These are phyloP conservation scores for Vigna mungo DNA, from an alignment of 306 rosid genomes.

Conservation along the genomic window DNA sequence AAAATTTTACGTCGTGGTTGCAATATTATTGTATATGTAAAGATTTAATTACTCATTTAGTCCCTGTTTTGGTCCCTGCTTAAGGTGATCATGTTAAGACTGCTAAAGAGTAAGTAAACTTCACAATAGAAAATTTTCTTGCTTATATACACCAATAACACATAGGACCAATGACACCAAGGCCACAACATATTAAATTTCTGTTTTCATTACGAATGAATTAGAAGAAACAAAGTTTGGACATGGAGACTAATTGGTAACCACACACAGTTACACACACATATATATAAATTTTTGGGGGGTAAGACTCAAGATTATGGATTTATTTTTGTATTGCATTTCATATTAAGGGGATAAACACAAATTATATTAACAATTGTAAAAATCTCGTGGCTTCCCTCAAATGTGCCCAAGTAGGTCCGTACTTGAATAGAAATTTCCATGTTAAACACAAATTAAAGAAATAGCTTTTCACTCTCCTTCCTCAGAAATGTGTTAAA, in stretches of 20 bases:
- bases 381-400: neutral
- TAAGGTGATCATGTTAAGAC: neutral
- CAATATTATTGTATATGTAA: neutral
- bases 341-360: neutral
- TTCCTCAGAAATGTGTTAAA: neutral
- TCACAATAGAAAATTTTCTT: neutral
- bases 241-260: neutral
- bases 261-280: neutral
- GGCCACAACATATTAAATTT: neutral
- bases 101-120: neutral
- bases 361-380: neutral
- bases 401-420: neutral
- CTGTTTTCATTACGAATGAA: neutral
- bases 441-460: conserved; percentile 12
- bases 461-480: conserved; percentile 7
- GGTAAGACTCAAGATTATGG: neutral
- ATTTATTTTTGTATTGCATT: neutral
- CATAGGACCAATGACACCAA: neutral
- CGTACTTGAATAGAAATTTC: neutral
- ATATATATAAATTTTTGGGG: neutral
- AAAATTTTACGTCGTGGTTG: neutral
- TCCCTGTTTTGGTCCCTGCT: neutral
- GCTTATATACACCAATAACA: neutral
- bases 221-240: neutral
- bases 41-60: neutral